Conservation (phyloP, 2,329 filamentous ascomycete genomes). For the Polychaeton citri region DNA sequence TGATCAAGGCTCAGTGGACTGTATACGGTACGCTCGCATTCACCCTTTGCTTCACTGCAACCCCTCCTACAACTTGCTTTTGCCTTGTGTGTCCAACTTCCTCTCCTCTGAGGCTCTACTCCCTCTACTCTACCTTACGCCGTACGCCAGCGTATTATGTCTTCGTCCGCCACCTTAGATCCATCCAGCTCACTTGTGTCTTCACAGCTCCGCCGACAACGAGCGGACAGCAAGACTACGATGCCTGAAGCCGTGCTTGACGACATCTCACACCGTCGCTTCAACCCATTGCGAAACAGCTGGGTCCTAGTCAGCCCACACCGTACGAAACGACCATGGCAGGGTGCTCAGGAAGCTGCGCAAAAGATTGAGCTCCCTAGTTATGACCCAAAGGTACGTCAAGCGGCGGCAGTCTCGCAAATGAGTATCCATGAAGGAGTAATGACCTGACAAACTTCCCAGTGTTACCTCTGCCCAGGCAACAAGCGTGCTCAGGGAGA, state of each 20-base stretch:
- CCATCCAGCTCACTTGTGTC: neutral
- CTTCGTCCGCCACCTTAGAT: neutral
- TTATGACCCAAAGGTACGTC: slow-evolving; percentile 54
- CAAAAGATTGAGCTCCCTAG: slow-evolving; percentile 45
- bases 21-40: no score
- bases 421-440: neutral
- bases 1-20: no score
- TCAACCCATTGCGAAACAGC: slow-evolving; percentile 77
- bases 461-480: slow-evolving; percentile 90
- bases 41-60: no score
- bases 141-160: neutral
- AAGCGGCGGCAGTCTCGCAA: neutral
- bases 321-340: slow-evolving; percentile 93
- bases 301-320: slow-evolving; percentile 95
- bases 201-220: neutral
- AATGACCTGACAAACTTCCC: slow-evolving; percentile 7
- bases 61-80: no score
- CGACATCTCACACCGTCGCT: slow-evolving; percentile 92
- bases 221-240: slow-evolving; percentile 3
- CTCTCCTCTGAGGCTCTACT: no score
- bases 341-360: slow-evolving; percentile 44
- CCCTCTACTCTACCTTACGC: no score
- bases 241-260: slow-evolving; percentile 51
- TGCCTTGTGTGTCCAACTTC: no score
- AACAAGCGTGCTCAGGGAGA: slow-evolving; percentile 84